Evolutionary conservation across 163 green algal genomes (phyloP).

Genomic region (Volvox carteri): DNA sequence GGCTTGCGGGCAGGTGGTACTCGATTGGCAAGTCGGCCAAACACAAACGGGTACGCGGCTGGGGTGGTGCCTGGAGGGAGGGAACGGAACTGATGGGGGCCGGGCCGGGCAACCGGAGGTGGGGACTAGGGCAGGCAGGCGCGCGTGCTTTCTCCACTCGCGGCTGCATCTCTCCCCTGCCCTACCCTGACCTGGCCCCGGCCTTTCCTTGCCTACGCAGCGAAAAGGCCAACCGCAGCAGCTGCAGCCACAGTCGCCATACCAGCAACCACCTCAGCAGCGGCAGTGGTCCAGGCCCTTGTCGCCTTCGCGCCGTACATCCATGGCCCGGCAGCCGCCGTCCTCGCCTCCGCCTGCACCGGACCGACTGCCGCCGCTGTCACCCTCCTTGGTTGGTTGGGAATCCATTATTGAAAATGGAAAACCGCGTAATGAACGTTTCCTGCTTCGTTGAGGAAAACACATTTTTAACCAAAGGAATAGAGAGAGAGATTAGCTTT

Average conservation of each 20-base stretch:
- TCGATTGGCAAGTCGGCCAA: too few species aligned
- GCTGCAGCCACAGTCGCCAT: not conserved
- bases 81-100: too few species aligned
- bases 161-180: slow-evolving; percentile 15
- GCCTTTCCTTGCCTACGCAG: slow-evolving; percentile 8
- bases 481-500: too few species aligned
- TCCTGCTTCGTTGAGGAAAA: too few species aligned
- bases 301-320: not conserved
- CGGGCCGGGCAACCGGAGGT: too few species aligned
- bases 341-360: not conserved
- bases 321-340: not conserved
- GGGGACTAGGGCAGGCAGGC: too few species aligned
- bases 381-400: slow-evolving; percentile 41
- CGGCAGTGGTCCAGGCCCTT: not conserved
- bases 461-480: too few species aligned
- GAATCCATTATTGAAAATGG: too few species aligned
- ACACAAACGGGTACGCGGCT: too few species aligned
- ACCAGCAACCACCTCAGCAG: not conserved
- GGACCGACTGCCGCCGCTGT: slow-evolving; percentile 19
- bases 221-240: not conserved
- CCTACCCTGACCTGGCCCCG: not conserved
- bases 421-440: too few species aligned
- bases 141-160: not conserved
- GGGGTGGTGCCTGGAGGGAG: too few species aligned
- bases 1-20: too few species aligned